Base-by-base conservation (phyloP, 208 protist genomes). In the Polymyxa betae region DNA sequence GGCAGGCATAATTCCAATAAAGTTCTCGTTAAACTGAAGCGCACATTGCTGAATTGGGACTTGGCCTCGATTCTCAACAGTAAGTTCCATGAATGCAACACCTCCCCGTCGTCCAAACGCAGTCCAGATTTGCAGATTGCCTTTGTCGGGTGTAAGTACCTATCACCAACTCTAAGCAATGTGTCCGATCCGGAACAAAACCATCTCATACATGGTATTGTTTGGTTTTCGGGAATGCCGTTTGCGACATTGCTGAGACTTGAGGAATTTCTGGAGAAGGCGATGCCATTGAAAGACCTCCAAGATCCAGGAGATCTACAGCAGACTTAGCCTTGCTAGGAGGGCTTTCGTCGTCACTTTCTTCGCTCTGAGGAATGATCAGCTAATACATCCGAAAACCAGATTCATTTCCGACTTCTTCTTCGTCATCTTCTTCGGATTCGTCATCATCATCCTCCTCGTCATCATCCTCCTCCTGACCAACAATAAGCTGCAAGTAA, bases 1-100 rank as follows among this genome's bases (percentile, higher is more conserved):
- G 12, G 60, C 91, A 40, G 90, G 91, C 20, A 52, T 24, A 1
- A 93, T 41, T 20, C 93, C 93, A 29, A 78, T 91, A 44, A 92
- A 90, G 89, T 94, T 94, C 38, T 94, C 92, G 90, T 94, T 94
- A 68, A 93, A 91, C 92, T 94, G 91, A 44, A 94, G 29, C 24
- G 93, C 93, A 52, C 92, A 93, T 46, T 64, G 88, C 0, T 72
- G 87, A 0, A 93, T 60, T 38, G 90, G 88, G 29, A 44, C 38
- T 45, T 43, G 44, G 44, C 88, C 49, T 35, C 68, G 87, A 82
- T 95, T 95, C 41, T 91, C 72, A 40, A 95, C 54, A 1, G 78
- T 91, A 16, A 95, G 0, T 45, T 92, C 66, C 46, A 87, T 45
- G 52, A 5, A 82, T 0, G 72, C 72, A 20, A n/a, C 5, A 35